Base-by-base conservation (phyloP, 441 rosid genomes). In the Eruca vesicaria region DNA sequence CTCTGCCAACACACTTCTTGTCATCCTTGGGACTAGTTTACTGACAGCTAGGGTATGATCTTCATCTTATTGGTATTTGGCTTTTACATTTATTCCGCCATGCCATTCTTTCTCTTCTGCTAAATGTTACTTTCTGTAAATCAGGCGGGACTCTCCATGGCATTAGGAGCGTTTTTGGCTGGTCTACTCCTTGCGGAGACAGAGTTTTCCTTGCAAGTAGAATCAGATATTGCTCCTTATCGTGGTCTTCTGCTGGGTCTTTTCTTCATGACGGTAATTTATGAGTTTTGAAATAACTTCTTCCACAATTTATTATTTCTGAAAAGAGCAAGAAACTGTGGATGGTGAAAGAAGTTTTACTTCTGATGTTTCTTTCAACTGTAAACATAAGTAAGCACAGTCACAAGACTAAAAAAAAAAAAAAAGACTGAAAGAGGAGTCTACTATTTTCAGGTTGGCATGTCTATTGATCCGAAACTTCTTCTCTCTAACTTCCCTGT, bases 111-210 rank as follows among this genome's bases (percentile, higher is more conserved):
- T 66, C 71, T 31, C 16, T 36, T 68, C 41, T 56, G 35, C 74
- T 72, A 55, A 71, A 68, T 73, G 68, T 64, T 19, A 11, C 7
- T 20, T 53, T 63, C 69, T 71, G 69, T 80, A 38, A 74, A 77
- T 69, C 86, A 96, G 99, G 99, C 99, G 76, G 99, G 99, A 78
- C 96, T 96, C 80, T 96, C 99, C 77, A 96, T 96, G 99, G 98
- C 99, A 33, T 75, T 96, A 74, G 99, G 98, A 71, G 99, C 99
- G 52, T 96, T 96, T 85, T 84, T 96, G 83, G 98, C 99, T 72
- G 99, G 99, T 78, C 78, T 96, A 81, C 97, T 96, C 53, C 98
- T 93, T 79, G 99, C 99, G 75, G 99, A 96, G 84, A 96, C 99
- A 74, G 99, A 96, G 80, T 96, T 93, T 82, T 91, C 99, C 55